Evolutionary conservation across 345 rosid species (phyloP), one percentile per base, ranked within the genome.

Genomic region (Garcia nutans): DNA sequence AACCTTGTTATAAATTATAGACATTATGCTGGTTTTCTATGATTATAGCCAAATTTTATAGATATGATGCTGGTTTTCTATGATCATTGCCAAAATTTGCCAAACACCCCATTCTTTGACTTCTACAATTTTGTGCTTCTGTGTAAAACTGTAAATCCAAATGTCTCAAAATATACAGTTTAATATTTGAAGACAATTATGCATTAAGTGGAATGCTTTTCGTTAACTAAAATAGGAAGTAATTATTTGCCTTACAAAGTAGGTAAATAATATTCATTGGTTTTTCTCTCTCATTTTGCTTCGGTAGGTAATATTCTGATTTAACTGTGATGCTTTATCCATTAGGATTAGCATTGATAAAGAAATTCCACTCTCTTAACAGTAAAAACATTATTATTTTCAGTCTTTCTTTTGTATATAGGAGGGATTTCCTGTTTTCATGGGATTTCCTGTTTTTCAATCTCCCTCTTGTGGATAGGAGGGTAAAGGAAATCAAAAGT

Each of bases 1-100:
- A 80, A 80, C 64, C 23, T 50, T 19, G 50, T 47, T 47, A 47
- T 47, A 8, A 47, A 11, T 31, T 69, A 33, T 62, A 26, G 24
- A 42, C 33, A 23, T 37, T 24, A 55, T 45, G 42, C 22, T 23
- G 31, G 10, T 60, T 50, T 12, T 24, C 70, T 28, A 11, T 56
- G 17, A 7, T 55, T 6, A 37, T 37, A 4, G 41, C 41, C 41
- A 37, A 37, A 37, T 37, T 37, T 31, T 69, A 33, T 62, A 26
- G 24, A 42, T n/a, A 23, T 37, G 41, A 55, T 45, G 24, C 22
- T 23, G 47, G 3, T 60, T 50, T 12, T 24, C 61, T 28, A 19
- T 56, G 10, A 7, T 23, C 41, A 33, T 65, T 16, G 19, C 55
- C 50, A 41, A 47, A 8, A 0, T 68, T 50, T 49, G n/a, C 60